A percentile compares a stretch with the other conserved stretches of the same genome.
Conservation (phyloP, 805 yeast species). For the Metschnikowia peoriensis region DNA sequence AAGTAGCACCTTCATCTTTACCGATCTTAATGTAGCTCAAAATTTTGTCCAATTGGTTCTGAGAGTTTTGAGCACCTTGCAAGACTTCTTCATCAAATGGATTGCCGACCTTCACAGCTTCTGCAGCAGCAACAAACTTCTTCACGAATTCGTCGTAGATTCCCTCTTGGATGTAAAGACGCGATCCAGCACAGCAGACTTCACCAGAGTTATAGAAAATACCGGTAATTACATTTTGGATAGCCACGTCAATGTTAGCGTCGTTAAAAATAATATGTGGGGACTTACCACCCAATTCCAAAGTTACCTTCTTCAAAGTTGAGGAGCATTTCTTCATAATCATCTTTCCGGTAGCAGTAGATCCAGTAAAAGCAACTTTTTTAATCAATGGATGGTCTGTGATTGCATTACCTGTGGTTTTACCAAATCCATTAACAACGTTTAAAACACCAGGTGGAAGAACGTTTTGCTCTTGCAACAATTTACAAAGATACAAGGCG, state of each 20-base stretch:
- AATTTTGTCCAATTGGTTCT: conserved; percentile 74
- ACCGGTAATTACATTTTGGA: conserved; percentile 72
- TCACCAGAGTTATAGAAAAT: conserved; percentile 95
- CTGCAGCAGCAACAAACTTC: conserved; percentile 57
- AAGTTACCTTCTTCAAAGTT: conserved; percentile 78
- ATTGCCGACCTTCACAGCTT: conserved; percentile 63
- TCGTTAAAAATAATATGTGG: conserved; percentile 88
- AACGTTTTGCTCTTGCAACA: conserved; percentile 77
- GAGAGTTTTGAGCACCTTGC: conserved; percentile 93
- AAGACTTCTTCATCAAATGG: conserved; percentile 75
- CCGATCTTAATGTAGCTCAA: conserved; percentile 76
- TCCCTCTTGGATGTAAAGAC: conserved; percentile 83
- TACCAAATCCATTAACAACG: conserved; percentile 84
- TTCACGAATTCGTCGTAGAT: conserved; percentile 74
- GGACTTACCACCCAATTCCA: conserved; percentile 96
- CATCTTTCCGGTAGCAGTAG: conserved; percentile 84
- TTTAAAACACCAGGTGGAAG: conserved; percentile 85
- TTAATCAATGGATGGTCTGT: conserved; percentile 76
- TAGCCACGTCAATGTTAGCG: conserved; percentile 74
- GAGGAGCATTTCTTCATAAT: conserved; percentile 83
- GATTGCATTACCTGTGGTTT: conserved; percentile 78
- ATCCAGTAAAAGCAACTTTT: conserved; percentile 94
- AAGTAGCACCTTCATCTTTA: conserved; percentile 77
- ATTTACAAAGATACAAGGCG: conserved; percentile 70
- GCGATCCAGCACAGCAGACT: conserved; percentile 93